Base-by-base conservation (phyloP, 2,329 filamentous ascomycete species). In the Colletotrichum orchidophilum region DNA sequence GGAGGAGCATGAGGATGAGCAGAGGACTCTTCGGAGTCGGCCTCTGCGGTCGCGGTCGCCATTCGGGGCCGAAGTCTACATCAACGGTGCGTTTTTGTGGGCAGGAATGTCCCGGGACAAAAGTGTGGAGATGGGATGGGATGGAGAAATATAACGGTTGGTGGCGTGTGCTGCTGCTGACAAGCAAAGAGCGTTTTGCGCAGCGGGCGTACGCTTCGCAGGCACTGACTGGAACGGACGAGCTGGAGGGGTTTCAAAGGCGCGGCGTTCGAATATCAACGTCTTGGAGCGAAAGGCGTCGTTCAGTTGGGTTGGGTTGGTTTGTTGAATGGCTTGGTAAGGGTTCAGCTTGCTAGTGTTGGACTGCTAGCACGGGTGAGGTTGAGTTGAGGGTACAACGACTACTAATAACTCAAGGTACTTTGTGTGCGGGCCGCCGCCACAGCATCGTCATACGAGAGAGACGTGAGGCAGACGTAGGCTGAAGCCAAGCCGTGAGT, bases 1-100 rank as follows among this genome's bases (percentile, higher is more conserved):
- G 52, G 64, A 18, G 62, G 58, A 27, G 49, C 21, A 13, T 63
- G 62, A 49, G 67, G 57, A 71, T 54, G 66, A 55, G 62, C 59
- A 33, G 64, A 35, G 21, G 71, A 73, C 73, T 74, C 73, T 60
- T 71, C 71, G 26, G 73, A 74, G 73, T 73, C 67, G 46, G 73
- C 46, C 61, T 73, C 71, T 60, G 60, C 24, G n/a, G 73, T 71
- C 52, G 71, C 35, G 52, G 73, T 70, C 73, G 71, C 73, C 73
- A 74, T 74, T 73, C 70, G 31, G 70, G 42, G 60, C 55, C 65
- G 60, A 33, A 50, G 42, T 70, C 27, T 71, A 70, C 60, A 70
- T 65, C 60, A 74, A 71, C 57, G 46, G 55, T 39, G 55, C 42
- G 39, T 15, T 61, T 72, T 66, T 57, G 69, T 55, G 65, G 60